Conservation (phyloP, 371 early-diverging fungal genomes). For the Globomyces sp. region DNA sequence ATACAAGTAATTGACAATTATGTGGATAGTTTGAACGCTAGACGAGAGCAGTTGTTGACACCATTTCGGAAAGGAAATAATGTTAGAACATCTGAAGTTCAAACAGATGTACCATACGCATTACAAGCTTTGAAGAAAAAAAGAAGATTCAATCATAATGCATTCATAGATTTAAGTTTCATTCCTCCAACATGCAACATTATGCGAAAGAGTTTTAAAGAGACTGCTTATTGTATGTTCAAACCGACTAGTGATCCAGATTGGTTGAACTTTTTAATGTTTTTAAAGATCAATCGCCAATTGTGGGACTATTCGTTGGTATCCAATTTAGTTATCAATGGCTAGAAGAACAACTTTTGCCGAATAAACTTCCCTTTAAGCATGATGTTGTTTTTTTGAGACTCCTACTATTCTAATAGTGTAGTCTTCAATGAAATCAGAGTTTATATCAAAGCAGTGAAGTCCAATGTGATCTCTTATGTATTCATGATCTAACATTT, state of each 20-base stretch:
- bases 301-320: background rate
- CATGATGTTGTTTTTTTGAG: too few relatives aligned
- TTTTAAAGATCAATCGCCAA: background rate
- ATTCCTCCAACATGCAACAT: background rate
- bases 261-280: background rate
- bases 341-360: too few relatives aligned
- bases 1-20: background rate
- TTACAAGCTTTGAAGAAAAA: background rate
- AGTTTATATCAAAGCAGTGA: too few relatives aligned
- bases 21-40: background rate
- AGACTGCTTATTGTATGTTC: background rate
- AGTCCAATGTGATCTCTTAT: too few relatives aligned
- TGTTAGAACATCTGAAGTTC: background rate
- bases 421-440: too few relatives aligned
- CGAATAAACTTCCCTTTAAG: too few relatives aligned
- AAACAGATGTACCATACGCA: background rate
- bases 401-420: too few relatives aligned
- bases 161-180: background rate
- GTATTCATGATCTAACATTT: too few relatives aligned
- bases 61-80: background rate
- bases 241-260: background rate
- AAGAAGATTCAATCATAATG: background rate
- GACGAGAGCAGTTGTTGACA: background rate
- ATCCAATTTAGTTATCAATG: background rate
- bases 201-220: background rate